A percentile compares a stretch with the other conserved stretches of the same genome.
These are phyloP conservation scores for Zostera marina DNA, from an alignment of 116 monocot species.

Conservation along the genomic window DNA sequence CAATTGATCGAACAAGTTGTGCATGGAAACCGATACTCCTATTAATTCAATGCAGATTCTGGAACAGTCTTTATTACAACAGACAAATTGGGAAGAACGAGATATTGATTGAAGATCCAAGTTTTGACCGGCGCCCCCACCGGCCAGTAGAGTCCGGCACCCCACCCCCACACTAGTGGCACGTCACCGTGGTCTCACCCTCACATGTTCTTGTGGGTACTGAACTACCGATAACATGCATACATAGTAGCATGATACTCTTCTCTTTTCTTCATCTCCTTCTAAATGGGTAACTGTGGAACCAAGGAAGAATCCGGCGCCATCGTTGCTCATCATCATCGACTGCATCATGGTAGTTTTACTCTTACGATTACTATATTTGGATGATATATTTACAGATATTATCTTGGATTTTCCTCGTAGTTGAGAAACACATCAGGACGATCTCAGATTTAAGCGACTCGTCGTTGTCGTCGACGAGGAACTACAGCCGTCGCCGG, in stretches of 20 bases:
- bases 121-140: too few relatives aligned
- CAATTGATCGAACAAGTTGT: too few relatives aligned
- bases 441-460: slow-evolving; percentile 59
- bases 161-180: too few relatives aligned
- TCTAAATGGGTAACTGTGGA: slow-evolving; percentile 93
- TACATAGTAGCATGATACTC: too few relatives aligned
- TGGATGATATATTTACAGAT: too few relatives aligned
- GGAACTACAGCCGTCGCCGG: too few relatives aligned
- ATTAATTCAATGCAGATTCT: too few relatives aligned
- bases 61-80: too few relatives aligned
- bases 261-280: not conserved
- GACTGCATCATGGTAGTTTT: too few relatives aligned
- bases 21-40: too few relatives aligned
- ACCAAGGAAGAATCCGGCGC: slow-evolving; percentile 87
- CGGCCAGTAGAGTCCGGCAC: too few relatives aligned
- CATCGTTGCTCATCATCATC: slow-evolving; percentile 57
- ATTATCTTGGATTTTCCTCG: slow-evolving; percentile 2
- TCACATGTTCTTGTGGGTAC: slow-evolving; percentile 8
- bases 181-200: not conserved
- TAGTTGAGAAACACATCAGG: slow-evolving; percentile 29
- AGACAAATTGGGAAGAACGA: not conserved
- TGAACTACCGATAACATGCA: not conserved
- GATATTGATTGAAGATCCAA: not conserved
- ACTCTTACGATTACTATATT: too few relatives aligned
- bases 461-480: slow-evolving; percentile 46